Percentiles rank a stretch among this genome's conserved stretches.
phyloP scores from a whole-genome alignment of 345 rosid species.

The Rhodomyrtus tomentosa region DNA sequence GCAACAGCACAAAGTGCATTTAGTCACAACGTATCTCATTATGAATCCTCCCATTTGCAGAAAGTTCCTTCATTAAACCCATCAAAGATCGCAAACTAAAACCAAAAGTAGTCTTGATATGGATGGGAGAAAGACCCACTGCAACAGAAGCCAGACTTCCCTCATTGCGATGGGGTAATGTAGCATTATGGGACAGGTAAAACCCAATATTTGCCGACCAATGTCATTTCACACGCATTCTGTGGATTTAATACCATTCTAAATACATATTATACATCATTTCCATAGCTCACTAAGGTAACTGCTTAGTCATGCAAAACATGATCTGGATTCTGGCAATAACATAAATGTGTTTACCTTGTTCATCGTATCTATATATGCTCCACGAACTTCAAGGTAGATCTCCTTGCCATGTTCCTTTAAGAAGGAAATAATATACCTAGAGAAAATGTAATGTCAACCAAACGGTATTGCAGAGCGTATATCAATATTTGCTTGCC shows the following conservation, averaged over 20 bases:
- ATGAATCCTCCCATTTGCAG: not conserved
- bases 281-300: not conserved
- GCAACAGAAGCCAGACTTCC: not conserved
- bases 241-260: not conserved
- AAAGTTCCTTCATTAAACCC: not conserved
- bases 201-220: not conserved
- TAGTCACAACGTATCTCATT: not conserved
- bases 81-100: not conserved
- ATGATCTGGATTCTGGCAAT: not conserved
- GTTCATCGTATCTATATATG: constrained; percentile 94
- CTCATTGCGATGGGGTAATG: not conserved
- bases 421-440: constrained; percentile 78
- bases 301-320: not conserved
- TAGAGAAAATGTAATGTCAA: constrained; percentile 11
- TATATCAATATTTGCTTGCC: not conserved
- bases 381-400: constrained; percentile 77
- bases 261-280: not conserved
- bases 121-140: not conserved
- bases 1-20: not conserved
- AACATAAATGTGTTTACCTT: constrained; percentile 38
- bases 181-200: not conserved
- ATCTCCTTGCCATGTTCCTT: constrained; percentile 94
- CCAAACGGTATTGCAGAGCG: not conserved
- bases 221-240: not conserved
- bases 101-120: not conserved